A percentile compares a stretch with the other conserved stretches of the same genome.
These are phyloP conservation scores for Aspergillus fructus DNA, from an alignment of 2,329 filamentous ascomycete genomes.

Conservation along the genomic window DNA sequence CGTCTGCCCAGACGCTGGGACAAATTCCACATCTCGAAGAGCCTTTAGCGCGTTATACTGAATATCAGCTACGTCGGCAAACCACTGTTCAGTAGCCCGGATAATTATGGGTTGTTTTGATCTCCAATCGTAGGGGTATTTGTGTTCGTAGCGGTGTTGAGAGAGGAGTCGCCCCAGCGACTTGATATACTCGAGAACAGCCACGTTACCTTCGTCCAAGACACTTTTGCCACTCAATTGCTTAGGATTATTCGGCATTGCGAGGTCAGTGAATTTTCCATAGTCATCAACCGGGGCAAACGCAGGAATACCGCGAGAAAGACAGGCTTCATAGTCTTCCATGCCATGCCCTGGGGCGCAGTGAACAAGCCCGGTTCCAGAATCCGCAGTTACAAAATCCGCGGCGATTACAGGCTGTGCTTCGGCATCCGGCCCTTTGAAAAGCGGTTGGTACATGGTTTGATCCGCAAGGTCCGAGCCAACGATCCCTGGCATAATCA, in stretches of 20 bases:
- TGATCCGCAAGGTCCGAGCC: conserved; percentile 65
- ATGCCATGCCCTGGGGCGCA: conserved; percentile 92
- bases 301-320: conserved; percentile 66
- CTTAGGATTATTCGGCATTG: conserved; percentile 68
- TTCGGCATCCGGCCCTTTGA: conserved; percentile 59
- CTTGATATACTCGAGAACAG: conserved; percentile 68
- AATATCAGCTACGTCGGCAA: conserved; percentile 84
- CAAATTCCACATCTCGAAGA: conserved; percentile 71
- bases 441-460: conserved; percentile 67
- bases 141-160: conserved; percentile 74
- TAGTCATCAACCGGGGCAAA: conserved; percentile 81
- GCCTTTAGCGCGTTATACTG: conserved; percentile 71
- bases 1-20: conserved; percentile 71
- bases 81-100: conserved; percentile 95
- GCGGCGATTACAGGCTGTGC: conserved; percentile 74
- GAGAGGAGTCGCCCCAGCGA: conserved; percentile 62
- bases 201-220: conserved; percentile 65
- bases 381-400: conserved; percentile 82
- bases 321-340: conserved; percentile 88
- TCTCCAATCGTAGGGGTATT: conserved; percentile 97
- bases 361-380: conserved; percentile 95
- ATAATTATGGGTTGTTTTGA: conserved; percentile 91
- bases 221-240: conserved; percentile 71
- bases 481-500: conserved; percentile 57
- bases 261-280: conserved; percentile 77